Base-by-base conservation (phyloP, 345 rosid species). In the Orychophragmus violaceus region DNA sequence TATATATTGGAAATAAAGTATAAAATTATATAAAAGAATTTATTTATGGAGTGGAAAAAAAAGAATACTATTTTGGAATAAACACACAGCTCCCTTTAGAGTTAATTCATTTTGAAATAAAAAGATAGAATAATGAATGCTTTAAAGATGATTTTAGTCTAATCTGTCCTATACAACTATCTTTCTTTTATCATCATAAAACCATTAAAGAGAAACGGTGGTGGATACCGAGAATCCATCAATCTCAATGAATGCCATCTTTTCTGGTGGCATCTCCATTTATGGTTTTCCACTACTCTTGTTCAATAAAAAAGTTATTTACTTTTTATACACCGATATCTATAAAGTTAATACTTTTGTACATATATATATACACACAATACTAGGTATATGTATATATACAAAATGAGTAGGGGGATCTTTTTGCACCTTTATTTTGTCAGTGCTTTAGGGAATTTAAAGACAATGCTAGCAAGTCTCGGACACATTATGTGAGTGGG, bases 371-470 rank as follows among this genome's bases (percentile, higher is more conserved):
- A 46, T 18, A 45, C 3, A 35, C n/a, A 33, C 0, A 69, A 21
- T 25, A 39, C 22, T 37, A 27, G 13, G 18, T 70, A 32, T 46
- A 28, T 54, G 14, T 29, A 54, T 48, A 58, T 14, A 45, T 64
- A 23, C 4, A 54, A 46, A 3, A 6, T 35, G 45, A 17, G 46
- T 57, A 33, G 11, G 67, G 30, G 76, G 76, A 64, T 65, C 66
- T 72, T 72, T 65, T 24, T 37, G 51, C 28, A 59, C 46, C 52
- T 67, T 61, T 53, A 32, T 6, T 44, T 67, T 74, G 78, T 52
- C 74, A 74, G 78, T 68, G 74, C 74, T 68, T 68, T 68, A 62
- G 69, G 74, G 78, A 62, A 74, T 74, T 74, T 68, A 74, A n/a
- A 67, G 74, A 62, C 64, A 45, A 46, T 74, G 74, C 69, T 62